Evolutionary conservation across 176 grass and related monocot genomes (phyloP).

Genomic region (Puya raimondii): DNA sequence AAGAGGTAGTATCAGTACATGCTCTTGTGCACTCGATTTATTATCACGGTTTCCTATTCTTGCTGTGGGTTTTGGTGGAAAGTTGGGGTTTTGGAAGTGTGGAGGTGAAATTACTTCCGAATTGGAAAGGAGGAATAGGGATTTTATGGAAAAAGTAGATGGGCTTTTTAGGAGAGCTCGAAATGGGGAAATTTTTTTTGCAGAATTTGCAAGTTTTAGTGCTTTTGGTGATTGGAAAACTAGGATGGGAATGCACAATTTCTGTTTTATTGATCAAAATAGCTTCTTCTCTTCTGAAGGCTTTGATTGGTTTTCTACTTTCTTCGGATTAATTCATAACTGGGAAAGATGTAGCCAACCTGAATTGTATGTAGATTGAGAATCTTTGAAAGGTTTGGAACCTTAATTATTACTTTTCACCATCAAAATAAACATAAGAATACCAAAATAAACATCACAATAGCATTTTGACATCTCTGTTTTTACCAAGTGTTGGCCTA

Average conservation of each 20-base stretch:
- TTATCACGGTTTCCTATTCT: background rate
- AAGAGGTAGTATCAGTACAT: constrained; percentile 50
- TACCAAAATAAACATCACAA: no score
- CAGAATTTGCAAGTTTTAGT: background rate
- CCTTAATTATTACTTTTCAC: no score
- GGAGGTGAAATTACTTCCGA: no score
- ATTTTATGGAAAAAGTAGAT: background rate
- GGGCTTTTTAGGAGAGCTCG: background rate
- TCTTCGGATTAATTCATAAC: no score
- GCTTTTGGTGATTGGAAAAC: background rate
- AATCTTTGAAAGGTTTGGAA: no score
- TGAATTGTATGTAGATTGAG: no score
- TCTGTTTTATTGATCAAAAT: constrained; percentile 2
- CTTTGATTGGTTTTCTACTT: no score
- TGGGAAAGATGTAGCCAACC: no score
- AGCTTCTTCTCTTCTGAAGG: background rate
- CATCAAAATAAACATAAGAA: no score
- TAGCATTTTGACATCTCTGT: no score
- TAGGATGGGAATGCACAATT: background rate
- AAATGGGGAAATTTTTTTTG: background rate
- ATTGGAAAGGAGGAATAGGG: background rate
- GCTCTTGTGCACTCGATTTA: constrained; percentile 1
- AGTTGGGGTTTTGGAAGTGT: no score
- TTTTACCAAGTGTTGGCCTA: background rate
- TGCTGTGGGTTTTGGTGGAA: background rate